Evolutionary conservation across 345 rosid species (phyloP), one percentile per base, ranked within the genome.

Genomic region (Mallotus nudiflorus): DNA sequence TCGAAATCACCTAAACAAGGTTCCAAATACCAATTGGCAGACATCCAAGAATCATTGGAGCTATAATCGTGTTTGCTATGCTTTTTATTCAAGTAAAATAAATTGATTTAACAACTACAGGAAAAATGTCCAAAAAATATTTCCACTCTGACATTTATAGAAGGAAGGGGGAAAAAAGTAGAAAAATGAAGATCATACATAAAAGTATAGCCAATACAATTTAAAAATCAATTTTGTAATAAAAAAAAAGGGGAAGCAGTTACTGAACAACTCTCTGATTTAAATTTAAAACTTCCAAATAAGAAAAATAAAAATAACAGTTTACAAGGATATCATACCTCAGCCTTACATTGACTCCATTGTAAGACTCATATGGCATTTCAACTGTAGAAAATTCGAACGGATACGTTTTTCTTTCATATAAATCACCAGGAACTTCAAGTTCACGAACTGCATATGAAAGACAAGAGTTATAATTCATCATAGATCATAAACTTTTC

Each of bases 351-450:
- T 86, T 86, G 62, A 84, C 77, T 48, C 90, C 90, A 44, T 75
- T 84, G 56, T 86, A 86, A 5, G 90, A 75, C 71, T 86, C 87
- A 60, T 82, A 70, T 35, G 87, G 90, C 90, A 82, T 84, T 79
- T 86, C 90, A 28, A 84, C 87, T 0, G 81, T 78, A 12, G 90
- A 84, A 67, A 86, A 86, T 60, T 86, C 90, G 65, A 86, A 86
- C 18, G 87, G 90, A 50, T 84, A 84, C 33, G 86, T 53, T 72
- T 82, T 82, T 73, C 75, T 71, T 60, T 82, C 85, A 69, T 82
- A 82, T 59, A 82, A 61, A 33, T 82, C 85, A n/a, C 85, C 85
- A 14, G 85, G 85, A 18, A 82, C 73, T 31, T 82, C 85, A 28
- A 82, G 81, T 73, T 82, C 85, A 51, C 83, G 85, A 44, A 82